Conservation (phyloP, 768 basidiomycete species). For the Suillus subalutaceus region DNA sequence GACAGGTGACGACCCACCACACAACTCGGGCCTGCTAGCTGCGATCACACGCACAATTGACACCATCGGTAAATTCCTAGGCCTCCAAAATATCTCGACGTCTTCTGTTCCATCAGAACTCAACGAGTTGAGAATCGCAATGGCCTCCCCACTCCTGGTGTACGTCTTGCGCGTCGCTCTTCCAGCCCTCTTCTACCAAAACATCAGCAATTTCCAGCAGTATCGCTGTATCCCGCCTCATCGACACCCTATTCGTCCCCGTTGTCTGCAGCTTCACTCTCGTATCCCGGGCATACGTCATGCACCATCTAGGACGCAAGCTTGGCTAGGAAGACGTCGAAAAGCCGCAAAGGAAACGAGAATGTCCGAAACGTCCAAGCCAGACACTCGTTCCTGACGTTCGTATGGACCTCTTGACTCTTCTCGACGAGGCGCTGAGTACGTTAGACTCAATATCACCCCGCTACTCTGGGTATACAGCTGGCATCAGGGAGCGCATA, state of each 20-base stretch:
- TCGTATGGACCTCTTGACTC: slow-evolving; percentile 26
- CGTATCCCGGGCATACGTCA: not conserved
- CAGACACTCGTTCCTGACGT: slow-evolving; percentile 16
- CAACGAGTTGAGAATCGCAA: slow-evolving; percentile 21
- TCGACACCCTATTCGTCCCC: slow-evolving; percentile 25
- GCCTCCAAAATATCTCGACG: not conserved
- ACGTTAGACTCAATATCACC: slow-evolving; percentile 21
- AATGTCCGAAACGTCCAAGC: slow-evolving; percentile 1
- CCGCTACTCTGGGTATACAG: too few relatives aligned
- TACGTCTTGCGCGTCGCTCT: slow-evolving; percentile 25
- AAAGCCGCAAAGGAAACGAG: slow-evolving; percentile 1
- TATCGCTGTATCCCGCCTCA: slow-evolving; percentile 20
- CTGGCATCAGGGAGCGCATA: slow-evolving; percentile 23
- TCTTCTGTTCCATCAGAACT: slow-evolving; percentile 13
- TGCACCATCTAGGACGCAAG: not conserved
- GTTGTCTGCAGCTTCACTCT: slow-evolving; percentile 17
- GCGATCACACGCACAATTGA: slow-evolving; percentile 19
- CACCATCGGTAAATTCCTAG: not conserved
- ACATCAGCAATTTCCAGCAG: slow-evolving; percentile 9
- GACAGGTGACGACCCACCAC: not conserved
- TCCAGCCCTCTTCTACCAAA: slow-evolving; percentile 20
- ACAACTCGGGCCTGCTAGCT: slow-evolving; percentile 20
- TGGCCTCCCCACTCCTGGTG: slow-evolving; percentile 27
- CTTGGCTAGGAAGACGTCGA: not conserved
- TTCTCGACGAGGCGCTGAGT: slow-evolving; percentile 24